Conservation (phyloP, 2,329 filamentous ascomycete species). For the Seiridium cupressi region DNA sequence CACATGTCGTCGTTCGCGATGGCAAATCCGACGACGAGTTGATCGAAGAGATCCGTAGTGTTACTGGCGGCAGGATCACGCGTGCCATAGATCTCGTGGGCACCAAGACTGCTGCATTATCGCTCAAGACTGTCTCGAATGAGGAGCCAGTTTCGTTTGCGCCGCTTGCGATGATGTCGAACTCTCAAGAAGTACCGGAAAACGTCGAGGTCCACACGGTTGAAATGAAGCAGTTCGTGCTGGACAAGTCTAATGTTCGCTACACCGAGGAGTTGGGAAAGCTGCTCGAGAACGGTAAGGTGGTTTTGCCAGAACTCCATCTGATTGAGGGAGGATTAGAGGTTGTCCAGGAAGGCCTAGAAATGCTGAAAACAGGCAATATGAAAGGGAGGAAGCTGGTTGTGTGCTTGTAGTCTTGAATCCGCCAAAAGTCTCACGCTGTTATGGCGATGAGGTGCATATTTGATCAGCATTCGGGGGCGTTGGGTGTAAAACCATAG, state of each 20-base stretch:
- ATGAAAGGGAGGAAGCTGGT: constrained; percentile 32
- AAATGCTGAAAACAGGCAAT: constrained; percentile 30
- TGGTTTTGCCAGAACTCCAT: constrained; percentile 28
- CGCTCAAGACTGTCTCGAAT: constrained; percentile 25
- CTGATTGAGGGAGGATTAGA: constrained; percentile 31
- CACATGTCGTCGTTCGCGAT: constrained; percentile 29
- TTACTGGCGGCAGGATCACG: constrained; percentile 25
- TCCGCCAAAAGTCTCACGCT: not conserved
- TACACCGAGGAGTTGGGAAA: constrained; percentile 30
- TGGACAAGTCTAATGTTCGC: constrained; percentile 23
- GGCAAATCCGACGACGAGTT: constrained; percentile 30
- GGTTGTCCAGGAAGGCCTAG: constrained; percentile 27
- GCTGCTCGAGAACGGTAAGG: constrained; percentile 23
- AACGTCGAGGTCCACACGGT: constrained; percentile 32
- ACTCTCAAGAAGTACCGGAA: constrained; percentile 19
- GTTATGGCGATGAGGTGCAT: not conserved
- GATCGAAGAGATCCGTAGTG: constrained; percentile 26
- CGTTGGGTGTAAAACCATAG: not conserved
- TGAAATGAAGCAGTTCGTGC: constrained; percentile 38
- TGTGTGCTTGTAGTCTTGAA: constrained; percentile 17
- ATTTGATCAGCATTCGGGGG: not conserved
- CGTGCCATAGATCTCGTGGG: constrained; percentile 37
- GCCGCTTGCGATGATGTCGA: constrained; percentile 33
- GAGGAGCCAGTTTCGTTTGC: constrained; percentile 24
- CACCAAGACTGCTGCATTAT: constrained; percentile 28